Evolutionary conservation across 2,329 filamentous ascomycete species (phyloP).

Genomic region (Chaetomium sp.): DNA sequence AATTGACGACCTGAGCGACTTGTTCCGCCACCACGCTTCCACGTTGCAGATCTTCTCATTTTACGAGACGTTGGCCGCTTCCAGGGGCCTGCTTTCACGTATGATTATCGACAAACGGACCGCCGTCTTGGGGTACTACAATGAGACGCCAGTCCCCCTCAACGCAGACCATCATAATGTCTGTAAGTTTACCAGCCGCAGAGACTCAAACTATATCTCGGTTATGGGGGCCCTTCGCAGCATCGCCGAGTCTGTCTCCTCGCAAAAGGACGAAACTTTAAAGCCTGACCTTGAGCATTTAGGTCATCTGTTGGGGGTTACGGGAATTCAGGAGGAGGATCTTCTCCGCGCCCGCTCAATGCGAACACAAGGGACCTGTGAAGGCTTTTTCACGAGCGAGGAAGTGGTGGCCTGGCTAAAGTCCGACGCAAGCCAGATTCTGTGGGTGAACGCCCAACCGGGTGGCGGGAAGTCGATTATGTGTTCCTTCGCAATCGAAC

Average conservation of each 20-base stretch:
- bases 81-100: not conserved
- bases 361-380: not conserved
- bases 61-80: not conserved
- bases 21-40: not conserved
- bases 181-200: not conserved
- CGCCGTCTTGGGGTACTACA: conserved; percentile 20
- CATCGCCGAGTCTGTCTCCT: not conserved
- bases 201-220: not conserved
- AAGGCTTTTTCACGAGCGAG: not conserved
- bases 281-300: not conserved
- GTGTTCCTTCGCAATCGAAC: not conserved
- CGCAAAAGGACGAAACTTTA: not conserved
- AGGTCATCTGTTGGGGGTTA: not conserved
- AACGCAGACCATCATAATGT: not conserved
- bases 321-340: not conserved
- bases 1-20: not conserved
- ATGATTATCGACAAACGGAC: conserved; percentile 24
- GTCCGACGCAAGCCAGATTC: not conserved
- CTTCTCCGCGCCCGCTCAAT: not conserved
- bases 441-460: not conserved
- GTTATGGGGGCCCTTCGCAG: not conserved
- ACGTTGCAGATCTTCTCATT: not conserved
- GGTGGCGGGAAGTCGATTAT: not conserved
- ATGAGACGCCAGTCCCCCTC: conserved; percentile 6
- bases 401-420: not conserved